phyloP scores from a whole-genome alignment of 306 rosid species.

The Potentilla sterilis region DNA sequence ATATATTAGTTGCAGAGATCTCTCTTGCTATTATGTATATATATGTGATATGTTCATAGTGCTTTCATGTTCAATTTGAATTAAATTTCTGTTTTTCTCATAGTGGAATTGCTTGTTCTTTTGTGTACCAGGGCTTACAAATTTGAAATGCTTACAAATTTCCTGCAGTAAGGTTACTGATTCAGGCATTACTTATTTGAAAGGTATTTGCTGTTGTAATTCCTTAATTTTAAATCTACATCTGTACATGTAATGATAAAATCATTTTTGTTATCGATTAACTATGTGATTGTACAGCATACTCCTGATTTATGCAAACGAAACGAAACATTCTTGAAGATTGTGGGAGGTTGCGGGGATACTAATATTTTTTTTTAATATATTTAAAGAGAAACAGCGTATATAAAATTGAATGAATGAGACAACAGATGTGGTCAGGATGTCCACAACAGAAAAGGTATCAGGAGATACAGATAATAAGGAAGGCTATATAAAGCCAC shows the following conservation, averaged over 20 bases:
- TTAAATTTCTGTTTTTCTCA: constrained; percentile 7
- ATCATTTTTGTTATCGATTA: background rate
- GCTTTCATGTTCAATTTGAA: background rate
- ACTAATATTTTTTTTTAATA: background rate
- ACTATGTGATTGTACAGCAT: background rate
- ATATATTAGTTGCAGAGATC: background rate
- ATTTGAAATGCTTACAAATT: constrained; percentile 67
- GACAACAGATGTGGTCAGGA: background rate
- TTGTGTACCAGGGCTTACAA: constrained; percentile 67
- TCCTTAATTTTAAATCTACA: background rate
- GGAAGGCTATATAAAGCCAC: background rate
- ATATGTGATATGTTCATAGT: background rate
- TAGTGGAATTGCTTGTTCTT: constrained; percentile 19
- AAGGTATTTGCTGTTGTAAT: constrained; percentile 45
- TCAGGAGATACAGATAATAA: background rate
- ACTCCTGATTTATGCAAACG: background rate
- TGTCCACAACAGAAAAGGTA: background rate
- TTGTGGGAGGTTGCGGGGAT: background rate
- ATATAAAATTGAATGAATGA: background rate
- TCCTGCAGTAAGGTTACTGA: constrained; percentile 82
- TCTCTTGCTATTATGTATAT: background rate
- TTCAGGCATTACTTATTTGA: constrained; percentile 64
- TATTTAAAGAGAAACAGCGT: background rate
- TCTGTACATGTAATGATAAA: background rate
- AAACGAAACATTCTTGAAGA: background rate